Percentiles rank a stretch among this genome's conserved stretches.
phyloP scores from a whole-genome alignment of 2,329 filamentous ascomycete species.

The Penicillium sp. region DNA sequence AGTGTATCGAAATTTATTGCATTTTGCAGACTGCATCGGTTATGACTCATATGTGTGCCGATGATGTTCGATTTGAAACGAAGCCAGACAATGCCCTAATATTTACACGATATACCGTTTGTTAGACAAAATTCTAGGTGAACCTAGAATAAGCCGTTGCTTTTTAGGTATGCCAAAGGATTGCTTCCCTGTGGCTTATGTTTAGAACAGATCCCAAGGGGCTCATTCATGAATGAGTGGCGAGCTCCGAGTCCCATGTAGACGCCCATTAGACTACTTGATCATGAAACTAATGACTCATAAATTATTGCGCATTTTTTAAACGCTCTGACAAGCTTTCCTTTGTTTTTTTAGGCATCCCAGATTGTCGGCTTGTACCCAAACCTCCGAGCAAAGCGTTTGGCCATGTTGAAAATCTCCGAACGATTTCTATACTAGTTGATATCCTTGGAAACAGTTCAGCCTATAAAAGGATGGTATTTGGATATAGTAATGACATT shows the following conservation, averaged over 20 bases:
- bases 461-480: neutral
- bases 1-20: neutral
- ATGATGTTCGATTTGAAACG: neutral
- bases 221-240: neutral
- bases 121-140: neutral
- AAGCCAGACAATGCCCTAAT: neutral
- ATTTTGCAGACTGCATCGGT: neutral
- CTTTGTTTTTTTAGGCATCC: neutral
- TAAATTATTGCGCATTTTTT: no score
- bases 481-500: neutral
- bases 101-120: neutral
- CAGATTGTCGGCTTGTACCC: neutral
- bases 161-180: no score
- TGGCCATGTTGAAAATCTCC: neutral
- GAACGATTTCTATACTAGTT: neutral
- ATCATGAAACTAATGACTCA: neutral
- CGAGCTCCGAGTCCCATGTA: neutral
- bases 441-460: neutral
- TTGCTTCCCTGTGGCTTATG: no score
- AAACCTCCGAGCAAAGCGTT: neutral
- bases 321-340: no score
- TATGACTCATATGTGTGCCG: neutral
- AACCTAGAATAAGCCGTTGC: neutral
- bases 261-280: neutral
- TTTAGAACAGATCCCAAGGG: neutral